Base-by-base conservation (phyloP, 2,329 filamentous ascomycete genomes). In the Cladophialophora yegresii region DNA sequence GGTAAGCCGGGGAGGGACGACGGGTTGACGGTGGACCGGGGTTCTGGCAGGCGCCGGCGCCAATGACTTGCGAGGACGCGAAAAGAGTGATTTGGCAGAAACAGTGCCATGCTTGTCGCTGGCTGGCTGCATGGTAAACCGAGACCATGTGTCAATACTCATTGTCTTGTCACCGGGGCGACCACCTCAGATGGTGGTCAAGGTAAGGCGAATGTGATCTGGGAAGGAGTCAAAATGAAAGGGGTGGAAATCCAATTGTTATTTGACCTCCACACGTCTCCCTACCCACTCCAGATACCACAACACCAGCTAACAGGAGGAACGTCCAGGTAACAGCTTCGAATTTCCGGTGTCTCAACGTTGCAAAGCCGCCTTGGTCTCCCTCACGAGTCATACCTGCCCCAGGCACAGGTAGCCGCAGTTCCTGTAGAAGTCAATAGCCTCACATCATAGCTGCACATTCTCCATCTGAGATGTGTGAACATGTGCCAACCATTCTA, bases 51-150 rank as follows among this genome's bases (percentile, higher is more conserved):
- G 2, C 26, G 50, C 36, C n/a, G 50, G n/a, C 26, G 51, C 43
- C 22, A 49, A 20, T 23, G 45, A 23, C 20, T 55, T 61, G 36
- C 28, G 56, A 45, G 61, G 43, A 33, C 47, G 57, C n/a, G 43
- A 20, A 6, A 61, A 66, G 28, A 32, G 20, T 23, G 61, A 36
- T 45, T 47, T 62, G 33, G 54, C 28, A 20, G 56, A 45, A 8
- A 54, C 32, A 30, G 50, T 36, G 7, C 26, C 43, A 54, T 23
- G 45, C 50, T 43, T 65, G 26, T 30, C 28, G 23, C 36, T 40
- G 33, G 32, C 16, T 30, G 57, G 49, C n/a, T 33, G 49, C 58
- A 67, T 64, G 22, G 20, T 54, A 40, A 8, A 22, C 16, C 22
- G 33, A 43, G 28, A 28, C 23, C 22, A 30, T 45, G 55, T 49